Percentiles rank a stretch among this genome's conserved stretches.
phyloP scores from a whole-genome alignment of 805 yeast species.

The Myxozyma neotropica region DNA sequence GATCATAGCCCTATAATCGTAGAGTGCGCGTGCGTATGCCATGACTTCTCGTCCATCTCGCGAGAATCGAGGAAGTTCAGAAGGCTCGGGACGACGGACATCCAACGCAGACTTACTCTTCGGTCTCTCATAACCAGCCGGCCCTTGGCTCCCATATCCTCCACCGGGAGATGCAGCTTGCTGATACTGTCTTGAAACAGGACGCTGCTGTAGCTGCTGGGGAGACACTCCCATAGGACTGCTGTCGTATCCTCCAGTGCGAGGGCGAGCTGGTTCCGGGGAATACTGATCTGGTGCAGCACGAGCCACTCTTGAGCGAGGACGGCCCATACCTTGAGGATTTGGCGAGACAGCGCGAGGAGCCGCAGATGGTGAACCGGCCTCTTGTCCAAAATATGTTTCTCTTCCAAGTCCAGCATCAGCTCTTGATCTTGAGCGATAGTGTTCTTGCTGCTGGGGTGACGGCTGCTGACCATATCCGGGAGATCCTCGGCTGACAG shows the following conservation, averaged over 20 bases:
- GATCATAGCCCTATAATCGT: constrained; percentile 60
- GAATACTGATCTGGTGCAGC: background rate
- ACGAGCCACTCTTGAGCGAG: constrained; percentile 19
- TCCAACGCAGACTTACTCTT: constrained; percentile 33
- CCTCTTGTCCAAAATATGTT: constrained; percentile 5
- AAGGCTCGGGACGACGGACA: constrained; percentile 22
- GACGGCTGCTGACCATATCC: constrained; percentile 29
- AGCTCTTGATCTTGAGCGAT: constrained; percentile 14
- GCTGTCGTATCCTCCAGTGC: background rate
- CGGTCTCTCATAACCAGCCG: constrained; percentile 1
- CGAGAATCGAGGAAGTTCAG: constrained; percentile 23
- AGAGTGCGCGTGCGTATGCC: constrained; percentile 56
- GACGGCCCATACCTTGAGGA: constrained; percentile 13
- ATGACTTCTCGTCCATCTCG: constrained; percentile 57
- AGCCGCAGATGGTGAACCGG: constrained; percentile 3
- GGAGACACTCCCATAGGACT: background rate
- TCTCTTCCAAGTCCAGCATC: constrained; percentile 13
- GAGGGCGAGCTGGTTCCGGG: constrained; percentile 3
- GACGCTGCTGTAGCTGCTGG: constrained; percentile 24
- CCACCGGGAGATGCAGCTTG: constrained; percentile 6
- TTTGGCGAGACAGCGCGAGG: constrained; percentile 9
- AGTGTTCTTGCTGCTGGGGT: constrained; percentile 39
- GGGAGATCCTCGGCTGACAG: constrained; percentile 11
- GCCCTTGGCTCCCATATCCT: background rate
- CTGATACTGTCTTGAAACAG: constrained; percentile 1